Evolutionary conservation across 768 basidiomycete species (phyloP).

Genomic region (Phylloporus sp.): DNA sequence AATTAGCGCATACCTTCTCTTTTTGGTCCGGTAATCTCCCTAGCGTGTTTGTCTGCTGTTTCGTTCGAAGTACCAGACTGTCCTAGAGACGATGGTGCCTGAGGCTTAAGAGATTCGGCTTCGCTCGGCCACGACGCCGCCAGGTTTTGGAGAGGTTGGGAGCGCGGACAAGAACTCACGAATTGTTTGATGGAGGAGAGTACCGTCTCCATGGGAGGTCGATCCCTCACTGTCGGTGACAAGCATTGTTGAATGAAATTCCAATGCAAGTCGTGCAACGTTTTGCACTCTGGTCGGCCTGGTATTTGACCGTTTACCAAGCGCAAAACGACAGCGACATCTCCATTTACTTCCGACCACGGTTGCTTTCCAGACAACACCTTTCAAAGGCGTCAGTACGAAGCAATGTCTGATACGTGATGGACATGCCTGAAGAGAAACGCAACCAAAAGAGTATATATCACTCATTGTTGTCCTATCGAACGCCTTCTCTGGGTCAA

Average conservation of each 20-base stretch:
- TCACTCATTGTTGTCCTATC: background rate
- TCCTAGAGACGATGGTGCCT: too few relatives aligned
- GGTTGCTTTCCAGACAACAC: background rate
- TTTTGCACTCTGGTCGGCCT: background rate
- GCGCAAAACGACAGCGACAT: background rate
- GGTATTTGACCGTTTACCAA: background rate
- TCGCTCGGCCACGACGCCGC: too few relatives aligned
- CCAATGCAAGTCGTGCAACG: background rate
- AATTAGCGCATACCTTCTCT: too few relatives aligned
- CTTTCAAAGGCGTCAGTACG: background rate
- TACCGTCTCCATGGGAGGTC: background rate
- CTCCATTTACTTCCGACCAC: background rate
- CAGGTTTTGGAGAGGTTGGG: too few relatives aligned
- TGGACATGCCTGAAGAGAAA: background rate
- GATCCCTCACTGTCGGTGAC: background rate
- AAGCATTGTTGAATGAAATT: too few relatives aligned
- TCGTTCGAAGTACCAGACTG: too few relatives aligned
- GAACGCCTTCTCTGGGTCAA: background rate
- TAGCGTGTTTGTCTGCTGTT: too few relatives aligned
- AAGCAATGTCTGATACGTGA: too few relatives aligned
- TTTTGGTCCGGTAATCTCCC: too few relatives aligned
- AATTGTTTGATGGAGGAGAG: too few relatives aligned
- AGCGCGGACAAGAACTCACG: too few relatives aligned
- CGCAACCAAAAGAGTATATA: background rate
- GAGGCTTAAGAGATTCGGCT: background rate